Conservation (phyloP, 1,284 basidiomycete genomes). For the Leccinum subrobustum region DNA sequence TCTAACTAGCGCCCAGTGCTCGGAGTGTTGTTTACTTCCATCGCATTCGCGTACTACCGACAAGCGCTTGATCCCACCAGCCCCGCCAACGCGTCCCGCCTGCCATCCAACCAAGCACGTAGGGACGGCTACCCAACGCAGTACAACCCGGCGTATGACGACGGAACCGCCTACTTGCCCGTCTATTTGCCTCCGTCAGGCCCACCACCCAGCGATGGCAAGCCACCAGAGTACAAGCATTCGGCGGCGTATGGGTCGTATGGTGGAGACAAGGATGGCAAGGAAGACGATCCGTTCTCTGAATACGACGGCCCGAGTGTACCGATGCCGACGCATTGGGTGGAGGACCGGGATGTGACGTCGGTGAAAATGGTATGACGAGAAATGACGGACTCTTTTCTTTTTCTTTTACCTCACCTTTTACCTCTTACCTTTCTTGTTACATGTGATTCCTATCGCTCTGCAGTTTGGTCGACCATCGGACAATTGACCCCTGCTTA, state of each 20-base stretch:
- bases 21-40: slow-evolving; percentile 54
- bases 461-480: neutral
- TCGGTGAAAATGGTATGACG: slow-evolving; percentile 10
- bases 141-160: slow-evolving; percentile 42
- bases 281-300: slow-evolving; percentile 31
- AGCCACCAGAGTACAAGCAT: slow-evolving; percentile 33
- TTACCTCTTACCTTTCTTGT: neutral
- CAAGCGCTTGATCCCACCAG: slow-evolving; percentile 65
- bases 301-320: slow-evolving; percentile 33
- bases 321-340: slow-evolving; percentile 35
- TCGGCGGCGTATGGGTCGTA: slow-evolving; percentile 9
- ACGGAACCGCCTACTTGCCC: slow-evolving; percentile 22
- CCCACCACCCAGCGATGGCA: slow-evolving; percentile 23
- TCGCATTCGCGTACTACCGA: slow-evolving; percentile 68
- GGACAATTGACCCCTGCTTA: neutral
- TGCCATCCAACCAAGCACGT: slow-evolving; percentile 31
- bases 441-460: neutral
- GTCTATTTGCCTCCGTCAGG: slow-evolving; percentile 32
- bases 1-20: slow-evolving; percentile 38
- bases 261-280: slow-evolving; percentile 24
- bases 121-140: slow-evolving; percentile 33
- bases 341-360: slow-evolving; percentile 33
- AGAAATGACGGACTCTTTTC: neutral
- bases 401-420: neutral
- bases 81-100: slow-evolving; percentile 36